These are phyloP conservation scores for Botryotinia globosa DNA, from an alignment of 2,329 filamentous ascomycete genomes.

Conservation along the genomic window DNA sequence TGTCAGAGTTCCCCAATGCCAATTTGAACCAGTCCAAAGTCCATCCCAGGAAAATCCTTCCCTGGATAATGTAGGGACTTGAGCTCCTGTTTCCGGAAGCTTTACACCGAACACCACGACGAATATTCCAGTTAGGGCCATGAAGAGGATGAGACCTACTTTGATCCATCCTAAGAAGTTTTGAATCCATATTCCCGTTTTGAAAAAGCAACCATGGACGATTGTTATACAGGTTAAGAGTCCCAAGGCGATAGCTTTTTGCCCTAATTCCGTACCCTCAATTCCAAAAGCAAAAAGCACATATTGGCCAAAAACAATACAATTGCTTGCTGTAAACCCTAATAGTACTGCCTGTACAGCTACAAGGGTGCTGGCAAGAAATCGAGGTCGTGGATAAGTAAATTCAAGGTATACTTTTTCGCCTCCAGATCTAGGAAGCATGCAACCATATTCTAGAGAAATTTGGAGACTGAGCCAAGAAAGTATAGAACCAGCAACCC, in stretches of 20 bases:
- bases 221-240: conserved; percentile 56
- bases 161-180: conserved; percentile 63
- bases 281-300: conserved; percentile 46
- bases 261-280: conserved; percentile 46
- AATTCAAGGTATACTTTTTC: conserved; percentile 55
- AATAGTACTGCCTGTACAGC: conserved; percentile 50
- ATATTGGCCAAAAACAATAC: conserved; percentile 52
- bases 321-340: conserved; percentile 52
- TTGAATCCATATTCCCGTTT: conserved; percentile 57
- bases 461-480: conserved; percentile 46
- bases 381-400: conserved; percentile 51
- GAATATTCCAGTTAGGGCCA: conserved; percentile 59
- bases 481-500: conserved; percentile 50
- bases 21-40: conserved; percentile 63
- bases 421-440: conserved; percentile 48
- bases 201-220: conserved; percentile 57
- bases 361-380: conserved; percentile 52
- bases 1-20: conserved; percentile 64
- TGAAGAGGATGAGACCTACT: conserved; percentile 57
- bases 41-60: conserved; percentile 45
- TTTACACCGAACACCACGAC: conserved; percentile 49
- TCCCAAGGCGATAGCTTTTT: conserved; percentile 45
- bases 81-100: conserved; percentile 33
- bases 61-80: neutral
- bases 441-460: conserved; percentile 47